Evolutionary conservation across 2,329 filamentous ascomycete species (phyloP).

Genomic region (Scedosporium aurantiacum): DNA sequence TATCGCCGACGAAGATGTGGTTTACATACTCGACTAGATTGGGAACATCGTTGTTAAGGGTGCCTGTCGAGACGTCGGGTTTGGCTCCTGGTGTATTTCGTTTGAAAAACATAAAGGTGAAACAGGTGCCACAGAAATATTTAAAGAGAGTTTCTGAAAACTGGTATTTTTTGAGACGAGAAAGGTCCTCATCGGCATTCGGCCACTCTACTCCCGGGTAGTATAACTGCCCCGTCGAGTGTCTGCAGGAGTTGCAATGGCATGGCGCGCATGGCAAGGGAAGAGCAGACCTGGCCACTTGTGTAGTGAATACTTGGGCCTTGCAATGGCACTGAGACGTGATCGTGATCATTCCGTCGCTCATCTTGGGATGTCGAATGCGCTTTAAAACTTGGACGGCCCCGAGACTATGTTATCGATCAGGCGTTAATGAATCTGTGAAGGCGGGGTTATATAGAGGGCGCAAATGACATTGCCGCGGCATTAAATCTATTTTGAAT

Average conservation of each 20-base stretch:
- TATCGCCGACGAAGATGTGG: slow-evolving; percentile 38
- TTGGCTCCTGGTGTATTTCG: slow-evolving; percentile 12
- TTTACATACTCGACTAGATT: slow-evolving; percentile 20
- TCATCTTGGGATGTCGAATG: too few relatives aligned
- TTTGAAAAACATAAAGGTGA: slow-evolving; percentile 30
- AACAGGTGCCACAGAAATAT: slow-evolving; percentile 33
- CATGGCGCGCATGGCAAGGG: slow-evolving; percentile 31
- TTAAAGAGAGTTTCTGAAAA: slow-evolving; percentile 22
- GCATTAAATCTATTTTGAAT: too few relatives aligned
- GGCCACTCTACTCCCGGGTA: slow-evolving; percentile 24
- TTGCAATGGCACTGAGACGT: slow-evolving; percentile 31
- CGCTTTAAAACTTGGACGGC: too few relatives aligned
- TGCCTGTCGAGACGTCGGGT: slow-evolving; percentile 26
- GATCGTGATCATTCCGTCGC: too few relatives aligned
- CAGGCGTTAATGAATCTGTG: too few relatives aligned
- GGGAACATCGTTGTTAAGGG: slow-evolving; percentile 18
- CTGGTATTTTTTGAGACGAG: slow-evolving; percentile 22
- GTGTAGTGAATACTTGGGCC: slow-evolving; percentile 25
- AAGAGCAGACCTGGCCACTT: slow-evolving; percentile 21
- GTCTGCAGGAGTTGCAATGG: slow-evolving; percentile 40
- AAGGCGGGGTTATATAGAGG: too few relatives aligned
- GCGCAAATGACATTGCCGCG: too few relatives aligned
- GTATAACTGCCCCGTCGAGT: slow-evolving; percentile 30
- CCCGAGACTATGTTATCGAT: too few relatives aligned
- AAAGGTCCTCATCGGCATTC: slow-evolving; percentile 16